Evolutionary conservation across 306 rosid species (phyloP), one percentile per base, ranked within the genome.

Genomic region (Cicer pinnatifidum): DNA sequence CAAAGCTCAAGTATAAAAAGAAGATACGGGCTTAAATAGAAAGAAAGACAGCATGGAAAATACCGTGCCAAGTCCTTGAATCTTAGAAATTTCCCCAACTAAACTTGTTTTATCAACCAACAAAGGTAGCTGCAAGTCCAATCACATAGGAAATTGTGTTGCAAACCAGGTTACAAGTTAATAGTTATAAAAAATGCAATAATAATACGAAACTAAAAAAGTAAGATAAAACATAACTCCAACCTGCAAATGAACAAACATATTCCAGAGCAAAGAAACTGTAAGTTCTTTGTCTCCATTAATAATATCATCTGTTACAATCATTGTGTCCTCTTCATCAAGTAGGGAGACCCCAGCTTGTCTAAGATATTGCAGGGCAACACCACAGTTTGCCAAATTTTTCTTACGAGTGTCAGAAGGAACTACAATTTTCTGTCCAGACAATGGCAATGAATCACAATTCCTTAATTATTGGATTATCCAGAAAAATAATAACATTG

Each of bases 201-300:
- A 45, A 53, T 53, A 17, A 7, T 53, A 17, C 33, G 19, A 59
- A 59, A 7, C 19, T 59, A 12, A 33, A 59, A 57, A 28, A 6
- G 7, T 20, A 48, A 61, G 57, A 43, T 70, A 67, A 73, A 67
- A 73, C 65, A 46, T 54, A 70, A 23, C 43, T 38, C 20, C 40
- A 71, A 86, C 98, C 97, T 93, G 98, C 81, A 93, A 78, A 68
- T 84, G 91, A 50, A 91, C 92, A 76, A 93, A 91, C 82, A 89
- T 83, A 63, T 93, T 93, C 93, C 97, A 93, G 41, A 93, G 92
- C 88, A 93, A 86, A 53, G 94, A 86, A 56, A 91, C 75, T 73
- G 85, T 83, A 52, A 93, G 91, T 84, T 93, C 97, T 84, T 85
- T 91, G 69, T 93, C 98, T 58, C 97, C 89, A 67, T 81, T 72